These are phyloP conservation scores for Peniophora sp. DNA, from an alignment of 1,284 basidiomycete species.

Conservation along the genomic window DNA sequence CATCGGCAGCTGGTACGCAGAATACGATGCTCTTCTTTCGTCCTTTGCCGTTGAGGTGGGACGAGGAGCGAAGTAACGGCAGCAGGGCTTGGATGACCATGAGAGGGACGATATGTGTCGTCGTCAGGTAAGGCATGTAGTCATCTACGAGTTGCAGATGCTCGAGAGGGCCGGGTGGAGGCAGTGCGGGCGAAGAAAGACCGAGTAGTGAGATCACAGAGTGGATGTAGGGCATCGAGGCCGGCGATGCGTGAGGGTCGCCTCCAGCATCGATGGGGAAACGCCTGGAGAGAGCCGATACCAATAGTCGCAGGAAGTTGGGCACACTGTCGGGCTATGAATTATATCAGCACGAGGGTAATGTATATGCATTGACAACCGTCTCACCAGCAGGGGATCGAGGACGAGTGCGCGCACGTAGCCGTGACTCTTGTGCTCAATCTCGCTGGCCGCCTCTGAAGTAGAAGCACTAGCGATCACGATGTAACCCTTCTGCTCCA, in stretches of 20 bases:
- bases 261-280: conserved; percentile 73
- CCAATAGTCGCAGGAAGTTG: conserved; percentile 69
- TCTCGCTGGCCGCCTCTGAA: conserved; percentile 48
- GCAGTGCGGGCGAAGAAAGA: conserved; percentile 33
- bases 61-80: conserved; percentile 59
- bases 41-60: conserved; percentile 33
- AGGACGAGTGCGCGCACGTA: conserved; percentile 74
- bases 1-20: conserved; percentile 62
- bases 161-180: conserved; percentile 53
- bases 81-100: conserved; percentile 69
- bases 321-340: conserved; percentile 58
- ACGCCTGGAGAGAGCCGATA: conserved; percentile 69
- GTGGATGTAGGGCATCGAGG: conserved; percentile 58
- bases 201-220: conserved; percentile 67
- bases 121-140: conserved; percentile 61
- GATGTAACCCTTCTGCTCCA: conserved; percentile 73
- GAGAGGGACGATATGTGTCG: conserved; percentile 68
- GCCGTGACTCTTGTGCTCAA: conserved; percentile 62
- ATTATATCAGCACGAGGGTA: conserved; percentile 2
- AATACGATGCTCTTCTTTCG: conserved; percentile 55
- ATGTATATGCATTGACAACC: neutral
- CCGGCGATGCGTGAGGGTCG: conserved; percentile 64
- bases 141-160: conserved; percentile 53
- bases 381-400: conserved; percentile 61
- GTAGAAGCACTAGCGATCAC: conserved; percentile 70